Conservation (phyloP, 106 monocot species). For the Allium fistulosum region DNA sequence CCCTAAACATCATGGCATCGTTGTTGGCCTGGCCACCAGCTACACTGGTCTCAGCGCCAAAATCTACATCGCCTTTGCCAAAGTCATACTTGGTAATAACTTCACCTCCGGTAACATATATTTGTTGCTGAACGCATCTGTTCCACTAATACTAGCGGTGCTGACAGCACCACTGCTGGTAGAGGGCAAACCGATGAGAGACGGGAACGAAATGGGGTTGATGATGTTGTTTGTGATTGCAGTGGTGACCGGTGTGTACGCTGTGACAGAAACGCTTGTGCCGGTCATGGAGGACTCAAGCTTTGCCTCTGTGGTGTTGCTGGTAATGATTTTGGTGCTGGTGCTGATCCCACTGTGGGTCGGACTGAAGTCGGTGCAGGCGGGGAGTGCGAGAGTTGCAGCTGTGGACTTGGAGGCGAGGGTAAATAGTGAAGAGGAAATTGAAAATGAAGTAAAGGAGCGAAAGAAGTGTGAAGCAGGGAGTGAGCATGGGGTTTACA, state of each 20-base stretch:
- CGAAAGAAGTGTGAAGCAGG: no score
- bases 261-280: conserved; percentile 6
- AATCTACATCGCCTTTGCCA: conserved; percentile 8
- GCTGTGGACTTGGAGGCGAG: neutral
- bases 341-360: neutral
- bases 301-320: neutral
- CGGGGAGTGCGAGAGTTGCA: neutral
- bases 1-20: neutral
- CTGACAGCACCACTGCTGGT: conserved; percentile 4
- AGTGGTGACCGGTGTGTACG: neutral
- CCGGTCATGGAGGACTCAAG: neutral
- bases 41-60: conserved; percentile 12
- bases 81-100: neutral
- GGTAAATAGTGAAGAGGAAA: neutral
- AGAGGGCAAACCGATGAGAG: neutral
- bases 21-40: conserved; percentile 6
- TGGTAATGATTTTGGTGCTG: conserved; percentile 9
- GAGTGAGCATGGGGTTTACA: neutral
- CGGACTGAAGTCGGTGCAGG: neutral
- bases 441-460: neutral
- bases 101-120: neutral
- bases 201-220: neutral
- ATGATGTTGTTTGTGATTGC: conserved; percentile 5
- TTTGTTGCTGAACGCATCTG: conserved; percentile 2
- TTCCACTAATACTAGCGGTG: neutral